Evolutionary conservation across 225 moss, liverwort and hornwort genomes (phyloP).

Genomic region (Physcomitrellopsis africana): DNA sequence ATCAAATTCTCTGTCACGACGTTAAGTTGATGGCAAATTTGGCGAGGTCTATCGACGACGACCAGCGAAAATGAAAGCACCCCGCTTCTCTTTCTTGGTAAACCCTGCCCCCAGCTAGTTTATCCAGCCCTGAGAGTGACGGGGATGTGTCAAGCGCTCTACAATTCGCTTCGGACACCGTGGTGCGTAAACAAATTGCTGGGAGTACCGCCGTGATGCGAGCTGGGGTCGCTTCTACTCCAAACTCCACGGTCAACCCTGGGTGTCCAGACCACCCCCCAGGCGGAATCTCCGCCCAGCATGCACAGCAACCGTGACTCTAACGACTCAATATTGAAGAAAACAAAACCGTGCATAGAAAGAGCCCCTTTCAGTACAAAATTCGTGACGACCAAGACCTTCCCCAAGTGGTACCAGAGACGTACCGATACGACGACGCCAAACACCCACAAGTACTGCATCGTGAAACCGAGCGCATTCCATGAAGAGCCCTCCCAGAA

Average conservation of each 20-base stretch:
- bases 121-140: not conserved
- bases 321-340: not conserved
- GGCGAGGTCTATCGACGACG: not conserved
- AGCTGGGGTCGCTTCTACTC: not conserved
- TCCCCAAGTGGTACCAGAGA: not conserved
- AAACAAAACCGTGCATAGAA: not conserved
- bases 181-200: not conserved
- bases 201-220: not conserved
- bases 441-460: slow-evolving; percentile 92
- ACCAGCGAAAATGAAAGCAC: not conserved
- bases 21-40: too few species aligned
- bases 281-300: not conserved
- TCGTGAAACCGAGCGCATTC: slow-evolving; percentile 62
- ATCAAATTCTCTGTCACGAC: too few species aligned
- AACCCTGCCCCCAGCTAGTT: not conserved
- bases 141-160: not conserved
- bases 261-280: not conserved
- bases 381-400: not conserved
- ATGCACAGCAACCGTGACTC: not conserved
- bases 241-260: not conserved
- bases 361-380: not conserved
- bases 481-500: slow-evolving; percentile 89
- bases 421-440: slow-evolving; percentile 80
- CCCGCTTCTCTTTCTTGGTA: not conserved
- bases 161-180: not conserved